phyloP scores from a whole-genome alignment of 129 eudicot genomes.

The Lonicera japonica region DNA sequence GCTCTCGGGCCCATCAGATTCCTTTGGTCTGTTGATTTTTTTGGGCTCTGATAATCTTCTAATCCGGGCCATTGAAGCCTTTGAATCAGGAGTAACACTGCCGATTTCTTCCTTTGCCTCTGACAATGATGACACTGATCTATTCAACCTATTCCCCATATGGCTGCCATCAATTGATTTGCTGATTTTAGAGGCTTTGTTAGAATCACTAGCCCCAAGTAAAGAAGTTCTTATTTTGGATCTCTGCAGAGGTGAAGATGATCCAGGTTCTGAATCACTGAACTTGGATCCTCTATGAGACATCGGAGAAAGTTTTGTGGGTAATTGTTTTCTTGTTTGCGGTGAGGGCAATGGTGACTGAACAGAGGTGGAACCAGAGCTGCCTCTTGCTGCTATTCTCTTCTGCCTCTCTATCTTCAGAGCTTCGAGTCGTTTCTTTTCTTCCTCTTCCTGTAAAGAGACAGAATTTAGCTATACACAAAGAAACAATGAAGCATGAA shows the following conservation, averaged over 20 bases:
- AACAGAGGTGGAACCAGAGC: constrained; percentile 22
- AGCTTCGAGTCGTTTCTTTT: constrained; percentile 60
- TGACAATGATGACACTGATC: constrained; percentile 67
- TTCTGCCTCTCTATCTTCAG: constrained; percentile 78
- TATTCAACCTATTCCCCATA: constrained; percentile 53
- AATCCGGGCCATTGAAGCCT: constrained; percentile 61
- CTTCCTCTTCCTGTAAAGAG: constrained; percentile 71
- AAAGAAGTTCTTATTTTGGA: constrained; percentile 62
- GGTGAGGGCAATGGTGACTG: constrained; percentile 28
- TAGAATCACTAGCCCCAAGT: constrained; percentile 31
- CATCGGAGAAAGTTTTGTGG: constrained; percentile 57
- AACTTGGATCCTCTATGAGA: constrained; percentile 74
- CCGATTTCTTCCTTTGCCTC: constrained; percentile 45
- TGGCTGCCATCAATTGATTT: constrained; percentile 36
- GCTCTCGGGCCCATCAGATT: constrained; percentile 45
- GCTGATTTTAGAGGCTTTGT: constrained; percentile 36
- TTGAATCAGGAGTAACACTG: constrained; percentile 53
- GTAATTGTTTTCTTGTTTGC: constrained; percentile 44
- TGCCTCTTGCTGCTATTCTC: constrained; percentile 83
- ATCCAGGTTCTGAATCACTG: constrained; percentile 75
- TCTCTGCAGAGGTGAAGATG: constrained; percentile 91
- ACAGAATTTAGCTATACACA: constrained; percentile 6
- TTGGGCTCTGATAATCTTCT: constrained; percentile 94
- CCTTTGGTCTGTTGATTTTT: constrained; percentile 36
- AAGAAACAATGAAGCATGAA: too few species aligned